Base-by-base conservation (phyloP, 768 basidiomycete species). In the Boletus subcaerulescens region DNA sequence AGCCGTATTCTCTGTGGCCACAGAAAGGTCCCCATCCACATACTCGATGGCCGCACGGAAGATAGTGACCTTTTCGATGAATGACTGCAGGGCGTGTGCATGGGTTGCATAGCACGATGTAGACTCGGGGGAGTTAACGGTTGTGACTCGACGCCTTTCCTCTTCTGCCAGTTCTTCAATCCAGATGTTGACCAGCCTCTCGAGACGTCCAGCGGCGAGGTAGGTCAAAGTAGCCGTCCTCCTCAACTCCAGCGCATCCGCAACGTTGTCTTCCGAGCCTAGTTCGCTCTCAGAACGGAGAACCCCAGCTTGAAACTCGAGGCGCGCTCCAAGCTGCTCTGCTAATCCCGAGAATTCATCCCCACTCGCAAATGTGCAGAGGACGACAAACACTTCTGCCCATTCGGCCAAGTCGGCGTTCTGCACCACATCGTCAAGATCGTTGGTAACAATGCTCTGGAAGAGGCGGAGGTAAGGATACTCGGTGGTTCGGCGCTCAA, bases 31-130 rank as follows among this genome's bases (percentile, higher is more conserved):
- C 15, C 73, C 71, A 63, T 94, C 92, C 58, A 81, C 76, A 67
- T 93, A 95, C 14, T 80, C 77, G 45, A 91, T 89, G 0, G 96
- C 97, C 45, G 82, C 78, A 47, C 92, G 85, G 82, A 99, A 98
- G 40, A 97, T 85, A 2, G 94, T 86, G 22, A 98, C 94, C 73
- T 98, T 98, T 74, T 98, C 97, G 62, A 98, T 81, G 73, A 98
- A 95, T 0, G 88, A 86, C 67, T 98, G 96, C 40, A 99, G 73
- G 3, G 94, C 93, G 26, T 85, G 81, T 0, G 89, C 91, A 58
- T 92, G 91, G 0, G 87, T 85, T 1, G 90, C 85, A 65, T 92
- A 94, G 7, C 77, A 77, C 4, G 87, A 85, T 48, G 80, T 72
- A 44, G 61, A 71, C 60, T 75, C 69, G 32, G 71, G 61, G 12